Evolutionary conservation across 768 basidiomycete species (phyloP), one percentile per base, ranked within the genome.

Genomic region (Hericium alpestre): DNA sequence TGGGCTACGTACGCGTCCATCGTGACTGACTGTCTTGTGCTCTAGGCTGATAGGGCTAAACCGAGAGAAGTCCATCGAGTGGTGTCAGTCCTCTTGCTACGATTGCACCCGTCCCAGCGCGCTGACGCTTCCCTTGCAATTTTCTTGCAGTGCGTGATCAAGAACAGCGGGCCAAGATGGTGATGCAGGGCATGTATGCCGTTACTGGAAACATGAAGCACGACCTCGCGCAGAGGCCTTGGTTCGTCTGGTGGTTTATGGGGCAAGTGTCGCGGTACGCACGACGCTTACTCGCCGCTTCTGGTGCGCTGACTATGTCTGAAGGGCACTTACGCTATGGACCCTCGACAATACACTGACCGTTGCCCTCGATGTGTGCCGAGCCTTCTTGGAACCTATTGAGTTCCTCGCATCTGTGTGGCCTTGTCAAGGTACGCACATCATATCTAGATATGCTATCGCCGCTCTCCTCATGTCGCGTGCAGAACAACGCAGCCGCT

Each of bases 181-280:
- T 82, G 46, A 79, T 83, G 73, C 66, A 70, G 25, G 82, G 80
- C 7, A 69, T 86, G 52, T 74, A 78, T 55, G 73, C 77, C 1
- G 73, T 86, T 59, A 85, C 84, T 5, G 82, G 82, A 3, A 61
- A 67, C 48, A 57, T 57, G n/a, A 63, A 66, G 51, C 74, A 80
- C 56, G 65, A 73, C 22, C 67, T 87, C 40, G 68, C 77, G 2
- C 73, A 76, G 15, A 71, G 83, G 53, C 85, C 85, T 8, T 84
- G 81, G 65, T 86, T 79, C 65, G 73, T 80, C 22, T 84, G 83
- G 65, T 86, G 83, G 83, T 85, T 86, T 61, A 82, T 84, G 80
- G 75, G 76, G n/a, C 83, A 86, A 68, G 75, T 84, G 55, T 74
- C 69, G 65, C 76, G 80, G 81, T 79, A 58, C 54, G 65, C 66